These are phyloP conservation scores for Mortierella polycephala DNA, from an alignment of 371 early-diverging fungal genomes.

Conservation along the genomic window DNA sequence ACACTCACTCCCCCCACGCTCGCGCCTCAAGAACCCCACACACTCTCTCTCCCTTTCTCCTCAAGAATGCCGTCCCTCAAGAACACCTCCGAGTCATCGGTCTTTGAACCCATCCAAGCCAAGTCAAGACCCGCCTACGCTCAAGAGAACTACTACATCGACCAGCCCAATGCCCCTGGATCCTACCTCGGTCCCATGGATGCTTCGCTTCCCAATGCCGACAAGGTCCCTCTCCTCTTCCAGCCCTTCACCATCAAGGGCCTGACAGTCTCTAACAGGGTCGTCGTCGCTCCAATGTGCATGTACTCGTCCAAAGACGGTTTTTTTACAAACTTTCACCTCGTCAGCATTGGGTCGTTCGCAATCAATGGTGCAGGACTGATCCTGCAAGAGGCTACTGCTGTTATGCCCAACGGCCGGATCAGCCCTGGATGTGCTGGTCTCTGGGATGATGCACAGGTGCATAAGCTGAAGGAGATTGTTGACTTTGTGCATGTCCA, in stretches of 20 bases:
- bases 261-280: slow-evolving; percentile 77
- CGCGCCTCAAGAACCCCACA: neutral
- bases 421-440: slow-evolving; percentile 84
- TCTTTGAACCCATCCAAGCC: slow-evolving; percentile 21
- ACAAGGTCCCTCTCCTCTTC: slow-evolving; percentile 63
- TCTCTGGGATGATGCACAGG: slow-evolving; percentile 86
- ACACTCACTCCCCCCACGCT: neutral
- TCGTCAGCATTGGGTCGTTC: slow-evolving; percentile 75
- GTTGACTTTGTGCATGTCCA: slow-evolving; percentile 75
- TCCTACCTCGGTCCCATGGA: slow-evolving; percentile 50
- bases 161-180: slow-evolving; percentile 35
- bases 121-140: slow-evolving; percentile 30
- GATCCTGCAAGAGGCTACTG: slow-evolving; percentile 85
- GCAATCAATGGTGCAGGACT: slow-evolving; percentile 83
- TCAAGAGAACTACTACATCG: slow-evolving; percentile 41
- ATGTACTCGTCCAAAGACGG: slow-evolving; percentile 73
- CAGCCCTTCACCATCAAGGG: slow-evolving; percentile 72
- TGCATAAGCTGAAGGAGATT: slow-evolving; percentile 68
- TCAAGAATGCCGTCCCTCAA: slow-evolving; percentile 31
- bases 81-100: slow-evolving; percentile 16
- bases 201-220: slow-evolving; percentile 23
- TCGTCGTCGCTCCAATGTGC: slow-evolving; percentile 87
- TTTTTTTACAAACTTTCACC: slow-evolving; percentile 69
- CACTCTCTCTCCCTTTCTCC: no score
- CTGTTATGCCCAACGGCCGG: slow-evolving; percentile 79